Evolutionary conservation across 495 filamentous ascomycete species (phyloP).

Genomic region (Talaromyces borbonicus): DNA sequence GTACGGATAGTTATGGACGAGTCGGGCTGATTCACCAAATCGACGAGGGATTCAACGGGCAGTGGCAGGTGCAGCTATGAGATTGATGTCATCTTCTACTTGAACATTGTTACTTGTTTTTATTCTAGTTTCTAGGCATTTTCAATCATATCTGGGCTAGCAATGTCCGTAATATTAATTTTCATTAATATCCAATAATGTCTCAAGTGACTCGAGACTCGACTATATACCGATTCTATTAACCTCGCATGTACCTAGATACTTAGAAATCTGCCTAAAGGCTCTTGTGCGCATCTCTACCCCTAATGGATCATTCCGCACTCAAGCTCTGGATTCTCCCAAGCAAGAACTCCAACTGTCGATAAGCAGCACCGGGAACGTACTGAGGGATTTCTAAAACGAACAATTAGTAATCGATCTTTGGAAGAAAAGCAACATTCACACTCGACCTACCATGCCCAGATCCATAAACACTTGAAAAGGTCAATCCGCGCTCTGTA

Average conservation of each 20-base stretch:
- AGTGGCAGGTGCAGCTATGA: background rate
- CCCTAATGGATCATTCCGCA: conserved; percentile 24
- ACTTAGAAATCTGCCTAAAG: background rate
- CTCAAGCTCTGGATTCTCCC: conserved; percentile 45
- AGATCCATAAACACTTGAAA: conserved; percentile 42
- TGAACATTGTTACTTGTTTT: too few relatives aligned
- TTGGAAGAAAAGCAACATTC: background rate
- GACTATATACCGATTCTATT: background rate
- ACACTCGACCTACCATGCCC: conserved; percentile 44
- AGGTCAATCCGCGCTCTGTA: conserved; percentile 63
- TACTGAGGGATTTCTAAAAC: conserved; percentile 44
- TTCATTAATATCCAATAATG: background rate
- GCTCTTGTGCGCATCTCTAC: background rate
- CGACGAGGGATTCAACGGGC: background rate
- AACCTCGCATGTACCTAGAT: background rate
- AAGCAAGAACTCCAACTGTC: conserved; percentile 59
- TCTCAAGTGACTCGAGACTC: background rate
- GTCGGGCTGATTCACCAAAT: background rate
- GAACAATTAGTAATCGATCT: background rate
- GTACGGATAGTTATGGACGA: background rate
- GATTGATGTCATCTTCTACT: too few relatives aligned
- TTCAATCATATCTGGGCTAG: too few relatives aligned
- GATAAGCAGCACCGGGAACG: conserved; percentile 50
- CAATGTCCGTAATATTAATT: too few relatives aligned
- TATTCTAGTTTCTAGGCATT: too few relatives aligned